Evolutionary conservation across 306 rosid genomes (phyloP).

Genomic region (Medicago lupulina): DNA sequence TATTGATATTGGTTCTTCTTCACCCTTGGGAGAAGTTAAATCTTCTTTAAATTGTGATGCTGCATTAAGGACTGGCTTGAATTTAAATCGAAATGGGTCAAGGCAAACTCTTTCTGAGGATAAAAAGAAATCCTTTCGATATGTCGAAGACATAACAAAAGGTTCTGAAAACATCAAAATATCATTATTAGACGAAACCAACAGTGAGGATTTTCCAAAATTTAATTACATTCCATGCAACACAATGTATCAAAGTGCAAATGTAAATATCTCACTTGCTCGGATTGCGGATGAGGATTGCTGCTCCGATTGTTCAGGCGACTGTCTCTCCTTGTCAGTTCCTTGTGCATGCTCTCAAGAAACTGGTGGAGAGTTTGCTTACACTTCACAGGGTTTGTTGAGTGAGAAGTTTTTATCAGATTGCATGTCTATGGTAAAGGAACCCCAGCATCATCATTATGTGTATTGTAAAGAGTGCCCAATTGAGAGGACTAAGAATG

Average conservation of each 20-base stretch:
- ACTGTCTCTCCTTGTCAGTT: constrained; percentile 68
- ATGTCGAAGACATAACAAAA: constrained; percentile 66
- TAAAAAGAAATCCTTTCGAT: constrained; percentile 34
- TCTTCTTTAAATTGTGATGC: constrained; percentile 47
- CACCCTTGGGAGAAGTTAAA: constrained; percentile 52
- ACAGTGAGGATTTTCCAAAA: constrained; percentile 63
- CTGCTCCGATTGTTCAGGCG: constrained; percentile 70
- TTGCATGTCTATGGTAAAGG: constrained; percentile 54
- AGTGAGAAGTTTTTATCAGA: constrained; percentile 66
- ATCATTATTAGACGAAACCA: constrained; percentile 64
- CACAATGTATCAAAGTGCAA: constrained; percentile 72
- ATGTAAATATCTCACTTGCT: constrained; percentile 77
- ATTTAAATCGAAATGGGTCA: constrained; percentile 28
- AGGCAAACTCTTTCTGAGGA: constrained; percentile 37
- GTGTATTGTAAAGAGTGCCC: constrained; percentile 84
- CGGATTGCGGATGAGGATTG: constrained; percentile 87
- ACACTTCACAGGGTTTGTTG: constrained; percentile 67
- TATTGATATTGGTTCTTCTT: constrained; percentile 49
- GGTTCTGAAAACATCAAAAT: constrained; percentile 75
- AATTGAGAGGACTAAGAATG: constrained; percentile 65
- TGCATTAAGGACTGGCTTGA: constrained; percentile 39
- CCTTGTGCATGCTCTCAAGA: constrained; percentile 95
- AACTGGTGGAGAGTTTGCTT: constrained; percentile 96
- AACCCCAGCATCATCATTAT: constrained; percentile 57
- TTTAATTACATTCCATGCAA: constrained; percentile 79